A percentile compares a stretch with the other conserved stretches of the same genome.
Conservation (phyloP, 140 eudicot genomes). For the Anethum foeniculum region DNA sequence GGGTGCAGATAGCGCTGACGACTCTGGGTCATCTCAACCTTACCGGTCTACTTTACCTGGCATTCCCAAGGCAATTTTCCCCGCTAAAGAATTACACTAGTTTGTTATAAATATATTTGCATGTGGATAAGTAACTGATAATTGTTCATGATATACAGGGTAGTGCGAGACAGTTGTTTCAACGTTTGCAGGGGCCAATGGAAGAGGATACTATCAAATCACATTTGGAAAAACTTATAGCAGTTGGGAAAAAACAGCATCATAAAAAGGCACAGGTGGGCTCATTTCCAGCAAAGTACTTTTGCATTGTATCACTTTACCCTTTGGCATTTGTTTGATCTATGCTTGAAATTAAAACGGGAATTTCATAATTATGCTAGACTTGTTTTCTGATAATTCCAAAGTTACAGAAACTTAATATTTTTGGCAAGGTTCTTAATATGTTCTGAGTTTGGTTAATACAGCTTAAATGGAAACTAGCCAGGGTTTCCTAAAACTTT, state of each 20-base stretch:
- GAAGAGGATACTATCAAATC: slow-evolving; percentile 80
- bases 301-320: background rate
- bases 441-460: background rate
- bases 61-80: slow-evolving; percentile 63
- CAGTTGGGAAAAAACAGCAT: slow-evolving; percentile 52
- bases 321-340: background rate
- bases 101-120: background rate
- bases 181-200: slow-evolving; percentile 81
- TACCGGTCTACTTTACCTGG: slow-evolving; percentile 84
- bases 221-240: slow-evolving; percentile 70
- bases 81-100: background rate
- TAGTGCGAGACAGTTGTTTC: slow-evolving; percentile 90
- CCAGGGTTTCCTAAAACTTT: background rate
- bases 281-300: background rate
- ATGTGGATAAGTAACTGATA: slow-evolving; percentile 4
- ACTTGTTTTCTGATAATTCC: background rate
- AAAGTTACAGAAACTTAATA: background rate
- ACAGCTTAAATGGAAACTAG: background rate
- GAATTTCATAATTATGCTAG: background rate
- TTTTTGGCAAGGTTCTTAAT: background rate
- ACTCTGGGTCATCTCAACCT: slow-evolving; percentile 86
- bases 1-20: slow-evolving; percentile 91
- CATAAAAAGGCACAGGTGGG: slow-evolving; percentile 52
- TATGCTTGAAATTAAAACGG: background rate
- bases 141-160: slow-evolving; percentile 53